Evolutionary conservation across 257 asterid species (phyloP).

Genomic region (Solanum ahanhuiri): DNA sequence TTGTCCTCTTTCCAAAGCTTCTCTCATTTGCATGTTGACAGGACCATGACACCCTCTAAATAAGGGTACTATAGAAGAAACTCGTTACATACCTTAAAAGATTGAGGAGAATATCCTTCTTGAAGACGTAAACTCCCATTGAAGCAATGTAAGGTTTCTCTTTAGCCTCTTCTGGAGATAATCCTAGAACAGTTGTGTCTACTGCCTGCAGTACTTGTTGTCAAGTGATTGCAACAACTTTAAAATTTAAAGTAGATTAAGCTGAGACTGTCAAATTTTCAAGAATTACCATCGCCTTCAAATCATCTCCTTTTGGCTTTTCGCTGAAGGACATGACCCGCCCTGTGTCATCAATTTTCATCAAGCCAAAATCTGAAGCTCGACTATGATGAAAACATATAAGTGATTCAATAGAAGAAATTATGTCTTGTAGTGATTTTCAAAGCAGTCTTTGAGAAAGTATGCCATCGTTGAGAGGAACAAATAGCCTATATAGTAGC

Average conservation of each 20-base stretch:
- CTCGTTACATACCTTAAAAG: slow-evolving; percentile 49
- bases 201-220: slow-evolving; percentile 55
- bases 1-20: not conserved
- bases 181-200: slow-evolving; percentile 83
- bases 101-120: slow-evolving; percentile 87
- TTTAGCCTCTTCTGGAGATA: slow-evolving; percentile 73
- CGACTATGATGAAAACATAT: slow-evolving; percentile 58
- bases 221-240: not conserved
- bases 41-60: not conserved
- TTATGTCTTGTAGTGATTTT: not conserved
- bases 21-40: not conserved
- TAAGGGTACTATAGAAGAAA: not conserved
- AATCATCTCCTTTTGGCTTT: slow-evolving; percentile 70
- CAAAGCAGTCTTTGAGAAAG: not conserved
- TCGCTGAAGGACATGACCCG: slow-evolving; percentile 73
- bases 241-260: not conserved
- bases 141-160: slow-evolving; percentile 96
- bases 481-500: not conserved
- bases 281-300: slow-evolving; percentile 76
- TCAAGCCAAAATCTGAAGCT: slow-evolving; percentile 93
- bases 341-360: slow-evolving; percentile 79
- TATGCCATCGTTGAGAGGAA: not conserved
- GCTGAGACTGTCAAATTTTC: slow-evolving; percentile 2
- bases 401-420: slow-evolving; percentile 1
- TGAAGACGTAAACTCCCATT: slow-evolving; percentile 96